Percentiles rank a stretch among this genome's conserved stretches.
phyloP scores from a whole-genome alignment of 768 basidiomycete genomes.

The Kwoniella botswanensis region DNA sequence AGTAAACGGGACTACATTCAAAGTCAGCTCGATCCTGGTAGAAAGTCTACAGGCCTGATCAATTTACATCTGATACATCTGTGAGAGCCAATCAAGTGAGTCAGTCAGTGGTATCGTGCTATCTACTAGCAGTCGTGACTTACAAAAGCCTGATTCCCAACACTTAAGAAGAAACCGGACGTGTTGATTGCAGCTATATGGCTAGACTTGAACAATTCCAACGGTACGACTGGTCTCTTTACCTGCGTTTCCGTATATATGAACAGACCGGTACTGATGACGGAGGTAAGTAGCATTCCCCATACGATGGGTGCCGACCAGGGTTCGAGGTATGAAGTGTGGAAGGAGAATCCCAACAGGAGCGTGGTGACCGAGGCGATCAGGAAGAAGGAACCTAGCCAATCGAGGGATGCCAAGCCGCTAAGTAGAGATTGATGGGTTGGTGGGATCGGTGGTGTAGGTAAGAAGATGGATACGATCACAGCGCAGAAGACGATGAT shows the following conservation, averaged over 20 bases:
- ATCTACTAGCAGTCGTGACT: not conserved
- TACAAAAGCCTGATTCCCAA: slow-evolving; percentile 52
- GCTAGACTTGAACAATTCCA: slow-evolving; percentile 46
- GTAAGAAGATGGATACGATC: slow-evolving; percentile 46
- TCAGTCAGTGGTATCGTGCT: not conserved
- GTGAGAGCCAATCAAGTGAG: not conserved
- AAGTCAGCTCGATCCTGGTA: slow-evolving; percentile 9
- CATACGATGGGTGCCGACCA: slow-evolving; percentile 54
- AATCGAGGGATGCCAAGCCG: slow-evolving; percentile 52
- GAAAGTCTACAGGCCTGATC: too few species aligned
- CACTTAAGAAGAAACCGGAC: slow-evolving; percentile 52
- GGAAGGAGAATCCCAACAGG: slow-evolving; percentile 55
- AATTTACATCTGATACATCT: slow-evolving; percentile 20
- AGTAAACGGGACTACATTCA: slow-evolving; percentile 50
- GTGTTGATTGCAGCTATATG: slow-evolving; percentile 44
- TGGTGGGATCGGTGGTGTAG: slow-evolving; percentile 39
- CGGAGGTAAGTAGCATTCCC: slow-evolving; percentile 43
- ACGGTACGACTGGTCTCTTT: slow-evolving; percentile 48
- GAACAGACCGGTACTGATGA: slow-evolving; percentile 29
- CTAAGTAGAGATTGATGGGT: slow-evolving; percentile 38
- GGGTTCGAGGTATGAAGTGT: slow-evolving; percentile 53
- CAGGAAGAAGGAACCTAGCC: slow-evolving; percentile 48
- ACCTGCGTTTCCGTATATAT: slow-evolving; percentile 44
- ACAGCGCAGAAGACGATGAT: slow-evolving; percentile 46
- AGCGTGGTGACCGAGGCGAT: slow-evolving; percentile 47